These are phyloP conservation scores for Aspergillus alliaceus DNA, from an alignment of 2,329 filamentous ascomycete genomes.

Conservation along the genomic window DNA sequence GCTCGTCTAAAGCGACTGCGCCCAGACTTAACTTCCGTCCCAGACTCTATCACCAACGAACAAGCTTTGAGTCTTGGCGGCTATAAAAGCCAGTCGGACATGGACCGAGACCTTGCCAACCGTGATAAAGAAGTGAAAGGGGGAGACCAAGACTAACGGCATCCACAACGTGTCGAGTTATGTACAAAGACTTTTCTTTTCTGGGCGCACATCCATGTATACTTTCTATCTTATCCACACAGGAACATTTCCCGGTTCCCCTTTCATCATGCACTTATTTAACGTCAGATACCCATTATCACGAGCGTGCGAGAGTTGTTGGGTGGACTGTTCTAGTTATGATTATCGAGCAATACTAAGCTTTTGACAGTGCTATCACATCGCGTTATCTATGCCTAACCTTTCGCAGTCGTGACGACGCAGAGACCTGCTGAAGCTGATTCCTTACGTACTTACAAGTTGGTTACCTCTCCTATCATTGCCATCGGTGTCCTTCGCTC, in stretches of 20 bases:
- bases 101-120: slow-evolving; percentile 30
- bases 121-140: slow-evolving; percentile 22
- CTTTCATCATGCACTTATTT: slow-evolving; percentile 7
- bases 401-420: background rate
- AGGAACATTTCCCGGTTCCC: background rate
- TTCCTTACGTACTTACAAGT: background rate
- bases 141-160: slow-evolving; percentile 3
- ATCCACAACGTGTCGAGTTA: background rate
- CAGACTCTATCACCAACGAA: slow-evolving; percentile 27
- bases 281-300: slow-evolving; percentile 23
- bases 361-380: background rate
- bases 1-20: slow-evolving; percentile 29
- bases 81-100: slow-evolving; percentile 31
- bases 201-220: background rate
- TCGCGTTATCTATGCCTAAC: background rate
- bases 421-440: background rate
- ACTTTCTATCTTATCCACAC: background rate
- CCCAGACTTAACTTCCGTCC: slow-evolving; percentile 30
- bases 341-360: background rate
- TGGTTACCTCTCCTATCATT: background rate
- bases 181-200: background rate
- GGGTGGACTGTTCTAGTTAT: background rate
- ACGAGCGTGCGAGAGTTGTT: slow-evolving; percentile 4
- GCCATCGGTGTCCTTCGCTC: background rate
- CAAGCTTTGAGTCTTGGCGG: slow-evolving; percentile 31